phyloP scores from a whole-genome alignment of 2,329 filamentous ascomycete genomes.

The Fusarium fracticaudum region DNA sequence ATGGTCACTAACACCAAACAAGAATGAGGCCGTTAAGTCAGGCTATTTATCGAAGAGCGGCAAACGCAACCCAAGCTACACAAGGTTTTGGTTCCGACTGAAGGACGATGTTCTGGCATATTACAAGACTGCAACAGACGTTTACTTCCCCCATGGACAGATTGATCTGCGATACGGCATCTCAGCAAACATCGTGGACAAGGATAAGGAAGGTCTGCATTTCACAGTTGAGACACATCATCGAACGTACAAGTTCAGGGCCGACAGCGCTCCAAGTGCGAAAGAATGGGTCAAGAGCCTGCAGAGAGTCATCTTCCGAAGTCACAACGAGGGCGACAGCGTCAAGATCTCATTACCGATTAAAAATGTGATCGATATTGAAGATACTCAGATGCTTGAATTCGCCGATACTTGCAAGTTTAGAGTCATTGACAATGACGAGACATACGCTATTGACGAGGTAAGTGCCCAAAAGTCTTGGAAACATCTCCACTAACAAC shows the following conservation, averaged over 20 bases:
- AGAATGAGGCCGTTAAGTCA: slow-evolving; percentile 82
- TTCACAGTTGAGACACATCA: slow-evolving; percentile 87
- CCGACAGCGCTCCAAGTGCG: slow-evolving; percentile 86
- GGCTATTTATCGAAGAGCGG: slow-evolving; percentile 90
- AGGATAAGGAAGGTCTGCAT: slow-evolving; percentile 78
- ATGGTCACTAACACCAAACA: slow-evolving; percentile 29
- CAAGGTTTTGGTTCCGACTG: slow-evolving; percentile 90
- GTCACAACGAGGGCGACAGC: slow-evolving; percentile 95
- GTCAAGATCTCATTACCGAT: slow-evolving; percentile 95
- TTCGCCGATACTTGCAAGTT: slow-evolving; percentile 95
- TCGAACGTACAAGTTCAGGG: slow-evolving; percentile 85
- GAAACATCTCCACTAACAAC: slow-evolving; percentile 2
- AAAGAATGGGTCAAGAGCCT: slow-evolving; percentile 97
- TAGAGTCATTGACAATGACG: slow-evolving; percentile 89
- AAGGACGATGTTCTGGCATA: slow-evolving; percentile 94
- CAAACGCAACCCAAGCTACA: slow-evolving; percentile 86
- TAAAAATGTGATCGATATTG: slow-evolving; percentile 88
- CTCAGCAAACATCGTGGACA: slow-evolving; percentile 81
- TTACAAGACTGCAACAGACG: slow-evolving; percentile 81
- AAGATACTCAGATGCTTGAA: slow-evolving; percentile 89
- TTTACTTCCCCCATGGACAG: slow-evolving; percentile 91
- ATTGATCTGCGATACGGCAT: slow-evolving; percentile 94
- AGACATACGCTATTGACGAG: slow-evolving; percentile 95
- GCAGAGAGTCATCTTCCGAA: slow-evolving; percentile 93
- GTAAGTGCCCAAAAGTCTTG: slow-evolving; percentile 55